Evolutionary conservation across 2,329 filamentous ascomycete species (phyloP), one percentile per base, ranked within the genome.

Genomic region (Diaporthe caulivora): DNA sequence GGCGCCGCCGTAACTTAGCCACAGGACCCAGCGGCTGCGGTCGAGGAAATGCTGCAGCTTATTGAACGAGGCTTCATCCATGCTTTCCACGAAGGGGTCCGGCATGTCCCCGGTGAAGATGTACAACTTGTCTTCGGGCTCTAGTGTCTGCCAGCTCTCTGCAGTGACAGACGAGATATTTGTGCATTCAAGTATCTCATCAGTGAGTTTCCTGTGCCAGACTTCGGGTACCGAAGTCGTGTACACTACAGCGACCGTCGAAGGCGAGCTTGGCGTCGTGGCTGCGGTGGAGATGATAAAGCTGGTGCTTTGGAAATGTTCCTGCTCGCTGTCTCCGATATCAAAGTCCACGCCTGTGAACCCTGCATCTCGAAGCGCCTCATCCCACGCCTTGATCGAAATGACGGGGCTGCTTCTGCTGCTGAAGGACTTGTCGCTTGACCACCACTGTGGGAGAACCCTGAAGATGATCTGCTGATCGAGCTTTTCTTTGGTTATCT

Each of bases 401-500:
- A 47, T 13, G 26, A 21, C 15, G 6, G 72, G 65, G 29, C 67
- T 70, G 24, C 18, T 51, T 42, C 24, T 51, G 37, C 68, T 34
- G 18, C 31, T 42, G 42, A 47, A 15, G 21, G 13, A 18, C 51
- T 68, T 62, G 55, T 79, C 76, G 5, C 78, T 78, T 3, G 81
- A 76, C 82, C 82, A 84, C 82, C 82, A 83, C 13, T 82, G 81
- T 1, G 80, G 76, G n/a, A 83, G 76, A 3, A 77, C 75, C 3
- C 82, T 82, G 57, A 84, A 84, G 74, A 84, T 77, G 3, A 72
- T 21, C 21, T 69, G 71, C 6, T 21, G 34, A 42, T 73, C 71
- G 29, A 73, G 40, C 21, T 21, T 15, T 13, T 57, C 54, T 17
- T 21, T 21, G 1, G 73, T 76, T 18, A 67, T 72, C 57, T 77